These are phyloP conservation scores for Talaromyces sp. DNA, from an alignment of 2,329 filamentous ascomycete genomes.

Conservation along the genomic window DNA sequence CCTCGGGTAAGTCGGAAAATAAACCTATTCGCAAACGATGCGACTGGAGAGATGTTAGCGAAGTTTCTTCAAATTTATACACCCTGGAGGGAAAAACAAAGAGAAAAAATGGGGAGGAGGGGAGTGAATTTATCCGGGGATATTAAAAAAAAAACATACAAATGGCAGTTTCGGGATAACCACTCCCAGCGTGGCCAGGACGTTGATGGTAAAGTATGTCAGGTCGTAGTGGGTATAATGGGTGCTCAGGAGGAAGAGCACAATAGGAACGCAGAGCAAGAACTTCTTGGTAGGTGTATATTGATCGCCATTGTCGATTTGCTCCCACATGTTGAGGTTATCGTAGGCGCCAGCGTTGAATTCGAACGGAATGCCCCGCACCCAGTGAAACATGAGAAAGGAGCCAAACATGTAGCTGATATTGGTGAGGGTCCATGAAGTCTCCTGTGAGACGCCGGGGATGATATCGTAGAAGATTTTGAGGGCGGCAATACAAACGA, in stretches of 20 bases:
- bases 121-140: background rate
- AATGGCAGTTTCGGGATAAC: slow-evolving; percentile 96
- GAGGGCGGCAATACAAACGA: slow-evolving; percentile 84
- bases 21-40: slow-evolving; percentile 77
- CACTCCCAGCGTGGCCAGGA: slow-evolving; percentile 85
- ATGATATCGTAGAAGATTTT: slow-evolving; percentile 98
- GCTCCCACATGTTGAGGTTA: slow-evolving; percentile 99
- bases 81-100: background rate
- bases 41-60: slow-evolving; percentile 58
- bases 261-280: slow-evolving; percentile 87
- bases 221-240: slow-evolving; percentile 99
- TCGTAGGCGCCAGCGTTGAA: slow-evolving; percentile 99
- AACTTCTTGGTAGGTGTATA: slow-evolving; percentile 99
- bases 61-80: background rate
- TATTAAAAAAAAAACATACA: slow-evolving; percentile 62
- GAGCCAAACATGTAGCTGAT: slow-evolving; percentile 99
- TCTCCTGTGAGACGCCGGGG: slow-evolving; percentile 94
- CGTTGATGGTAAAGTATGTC: slow-evolving; percentile 96
- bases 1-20: slow-evolving; percentile 70
- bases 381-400: slow-evolving; percentile 99
- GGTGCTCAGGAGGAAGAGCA: slow-evolving; percentile 93
- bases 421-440: slow-evolving; percentile 97
- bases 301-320: slow-evolving; percentile 98
- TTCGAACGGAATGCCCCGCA: slow-evolving; percentile 95
- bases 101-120: background rate